Conservation (phyloP, 2,329 filamentous ascomycete species). For the Cytospora paraplurivora region DNA sequence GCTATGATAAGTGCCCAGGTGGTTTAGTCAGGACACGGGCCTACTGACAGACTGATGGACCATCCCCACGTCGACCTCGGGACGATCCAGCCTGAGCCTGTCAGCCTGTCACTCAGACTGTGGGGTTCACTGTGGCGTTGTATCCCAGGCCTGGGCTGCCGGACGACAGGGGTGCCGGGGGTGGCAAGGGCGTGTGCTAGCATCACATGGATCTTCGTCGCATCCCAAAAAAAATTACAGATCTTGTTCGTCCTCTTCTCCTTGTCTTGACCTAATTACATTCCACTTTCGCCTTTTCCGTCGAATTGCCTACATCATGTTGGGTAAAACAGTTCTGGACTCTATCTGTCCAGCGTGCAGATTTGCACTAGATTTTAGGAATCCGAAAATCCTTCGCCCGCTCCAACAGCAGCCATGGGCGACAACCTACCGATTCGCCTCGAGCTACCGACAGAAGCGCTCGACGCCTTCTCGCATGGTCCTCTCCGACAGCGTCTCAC, state of each 20-base stretch:
- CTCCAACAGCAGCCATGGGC: slow-evolving; percentile 38
- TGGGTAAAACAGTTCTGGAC: slow-evolving; percentile 20
- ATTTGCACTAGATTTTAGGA: slow-evolving; percentile 18
- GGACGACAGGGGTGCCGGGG: neutral
- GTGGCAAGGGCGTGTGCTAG: neutral
- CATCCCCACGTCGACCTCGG: too few relatives aligned
- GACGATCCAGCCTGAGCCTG: too few relatives aligned
- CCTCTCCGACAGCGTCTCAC: slow-evolving; percentile 55
- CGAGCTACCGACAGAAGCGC: slow-evolving; percentile 37
- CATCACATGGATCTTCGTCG: neutral
- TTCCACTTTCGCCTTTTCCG: neutral
- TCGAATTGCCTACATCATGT: slow-evolving; percentile 21
- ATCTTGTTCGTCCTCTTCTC: neutral
- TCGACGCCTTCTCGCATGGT: slow-evolving; percentile 58
- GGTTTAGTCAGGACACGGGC: too few relatives aligned
- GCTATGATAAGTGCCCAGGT: too few relatives aligned
- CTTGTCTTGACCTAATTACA: neutral
- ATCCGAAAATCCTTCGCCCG: slow-evolving; percentile 7
- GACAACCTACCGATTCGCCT: slow-evolving; percentile 40
- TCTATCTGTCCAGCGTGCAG: slow-evolving; percentile 25
- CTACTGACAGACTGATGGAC: too few relatives aligned
- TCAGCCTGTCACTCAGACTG: too few relatives aligned
- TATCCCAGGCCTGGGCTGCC: neutral
- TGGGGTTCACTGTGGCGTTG: too few relatives aligned
- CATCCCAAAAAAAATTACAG: slow-evolving; percentile 24